Percentiles rank a stretch among this genome's conserved stretches.
Conservation (phyloP, 2,329 filamentous ascomycete species). For the Cordyceps javanica region DNA sequence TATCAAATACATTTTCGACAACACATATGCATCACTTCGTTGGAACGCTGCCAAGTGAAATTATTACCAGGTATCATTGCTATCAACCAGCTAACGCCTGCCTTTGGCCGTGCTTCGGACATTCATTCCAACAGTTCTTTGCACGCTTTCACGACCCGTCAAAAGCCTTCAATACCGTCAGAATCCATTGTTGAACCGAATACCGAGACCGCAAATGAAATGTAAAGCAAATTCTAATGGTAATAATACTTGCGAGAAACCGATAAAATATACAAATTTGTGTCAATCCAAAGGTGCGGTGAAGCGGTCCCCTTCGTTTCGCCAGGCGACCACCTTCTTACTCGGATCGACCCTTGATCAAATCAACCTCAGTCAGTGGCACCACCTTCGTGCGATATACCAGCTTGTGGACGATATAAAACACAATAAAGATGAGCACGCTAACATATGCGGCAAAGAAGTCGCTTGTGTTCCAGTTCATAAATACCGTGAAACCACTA, state of each 20-base stretch:
- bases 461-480: conserved; percentile 51
- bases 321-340: background rate
- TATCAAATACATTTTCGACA: background rate
- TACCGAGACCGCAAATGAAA: background rate
- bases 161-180: background rate
- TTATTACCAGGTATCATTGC: conserved; percentile 13
- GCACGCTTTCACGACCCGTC: background rate
- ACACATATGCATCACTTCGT: background rate
- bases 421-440: conserved; percentile 54
- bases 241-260: background rate
- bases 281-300: background rate
- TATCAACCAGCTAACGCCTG: background rate
- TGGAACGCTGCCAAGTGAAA: background rate
- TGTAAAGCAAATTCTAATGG: background rate
- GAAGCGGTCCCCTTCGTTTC: background rate
- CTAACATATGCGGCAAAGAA: conserved; percentile 63
- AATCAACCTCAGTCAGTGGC: conserved; percentile 30
- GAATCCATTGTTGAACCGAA: background rate
- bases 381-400: conserved; percentile 34
- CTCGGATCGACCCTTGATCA: conserved; percentile 21
- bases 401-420: conserved; percentile 57
- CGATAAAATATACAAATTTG: conserved; percentile 4
- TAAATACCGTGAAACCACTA: conserved; percentile 63
- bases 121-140: background rate
- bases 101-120: too few species aligned